Conservation (phyloP, 1,139 yeast species). For the Taphrina wiesneri region DNA sequence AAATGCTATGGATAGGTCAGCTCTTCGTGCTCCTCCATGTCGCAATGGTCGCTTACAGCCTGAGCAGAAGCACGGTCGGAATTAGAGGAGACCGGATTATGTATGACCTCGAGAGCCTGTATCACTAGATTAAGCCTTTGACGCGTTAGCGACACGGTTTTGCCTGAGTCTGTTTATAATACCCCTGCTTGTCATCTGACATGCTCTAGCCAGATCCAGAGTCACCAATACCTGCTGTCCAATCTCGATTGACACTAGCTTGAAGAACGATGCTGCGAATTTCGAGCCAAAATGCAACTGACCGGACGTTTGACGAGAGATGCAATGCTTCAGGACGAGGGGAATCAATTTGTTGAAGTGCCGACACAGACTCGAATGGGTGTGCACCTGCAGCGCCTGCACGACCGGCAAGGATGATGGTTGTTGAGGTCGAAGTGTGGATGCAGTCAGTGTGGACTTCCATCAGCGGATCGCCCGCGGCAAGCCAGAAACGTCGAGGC, state of each 20-base stretch:
- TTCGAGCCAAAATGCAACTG: not conserved
- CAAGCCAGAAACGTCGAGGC: not conserved
- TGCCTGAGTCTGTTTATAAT: too few species aligned
- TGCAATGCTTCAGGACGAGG: not conserved
- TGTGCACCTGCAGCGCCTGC: too few species aligned
- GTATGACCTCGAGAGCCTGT: constrained; percentile 34
- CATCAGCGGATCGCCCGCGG: not conserved
- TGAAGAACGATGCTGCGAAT: not conserved
- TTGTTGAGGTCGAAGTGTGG: not conserved
- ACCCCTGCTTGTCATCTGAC: constrained; percentile 25
- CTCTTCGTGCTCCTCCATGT: too few species aligned
- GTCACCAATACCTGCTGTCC: not conserved
- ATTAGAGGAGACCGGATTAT: constrained; percentile 25
- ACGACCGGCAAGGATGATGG: not conserved
- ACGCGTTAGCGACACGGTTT: not conserved
- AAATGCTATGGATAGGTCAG: constrained; percentile 11
- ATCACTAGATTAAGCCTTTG: constrained; percentile 27
- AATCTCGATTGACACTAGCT: not conserved
- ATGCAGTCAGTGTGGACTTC: not conserved
- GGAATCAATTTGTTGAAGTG: not conserved
- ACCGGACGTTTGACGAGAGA: not conserved
- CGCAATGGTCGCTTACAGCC: constrained; percentile 16
- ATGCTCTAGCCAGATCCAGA: constrained; percentile 9
- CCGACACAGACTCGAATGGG: too few species aligned
- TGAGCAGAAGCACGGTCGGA: constrained; percentile 32